A percentile compares a stretch with the other conserved stretches of the same genome.
These are phyloP conservation scores for Fonticula alba DNA, from an alignment of 78 protist species.

Conservation along the genomic window DNA sequence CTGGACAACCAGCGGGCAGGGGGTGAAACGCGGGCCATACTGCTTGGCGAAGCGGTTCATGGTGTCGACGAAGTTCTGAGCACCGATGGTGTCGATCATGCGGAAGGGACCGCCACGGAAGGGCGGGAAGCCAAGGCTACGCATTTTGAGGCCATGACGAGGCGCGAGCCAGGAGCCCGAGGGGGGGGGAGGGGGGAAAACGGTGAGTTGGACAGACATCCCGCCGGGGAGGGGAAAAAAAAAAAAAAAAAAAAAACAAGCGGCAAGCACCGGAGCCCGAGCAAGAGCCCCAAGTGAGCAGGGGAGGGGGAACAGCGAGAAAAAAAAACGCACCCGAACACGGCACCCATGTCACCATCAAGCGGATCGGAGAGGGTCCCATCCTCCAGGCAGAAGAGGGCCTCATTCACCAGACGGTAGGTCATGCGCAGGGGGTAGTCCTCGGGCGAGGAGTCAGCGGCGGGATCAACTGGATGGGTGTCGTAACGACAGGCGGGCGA, in stretches of 20 bases:
- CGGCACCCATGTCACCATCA: slow-evolving; percentile 22
- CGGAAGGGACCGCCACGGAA: slow-evolving; percentile 52
- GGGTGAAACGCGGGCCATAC: slow-evolving; percentile 38
- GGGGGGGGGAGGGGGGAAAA: too few species aligned
- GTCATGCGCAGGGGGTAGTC: too few species aligned
- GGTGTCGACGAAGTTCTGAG: slow-evolving; percentile 12
- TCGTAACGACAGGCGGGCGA: too few species aligned
- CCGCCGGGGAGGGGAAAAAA: too few species aligned
- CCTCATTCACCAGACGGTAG: slow-evolving; percentile 43
- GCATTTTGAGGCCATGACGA: too few species aligned
- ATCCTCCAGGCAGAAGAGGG: slow-evolving; percentile 35
- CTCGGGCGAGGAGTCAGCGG: neutral
- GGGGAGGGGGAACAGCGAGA: too few species aligned
- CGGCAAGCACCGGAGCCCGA: too few species aligned
- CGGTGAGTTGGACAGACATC: too few species aligned
- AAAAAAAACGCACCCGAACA: slow-evolving; percentile 19
- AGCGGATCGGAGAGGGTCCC: slow-evolving; percentile 6
- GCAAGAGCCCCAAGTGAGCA: too few species aligned
- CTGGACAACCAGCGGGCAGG: slow-evolving; percentile 27
- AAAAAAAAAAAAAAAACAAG: too few species aligned
- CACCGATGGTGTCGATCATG: slow-evolving; percentile 33
- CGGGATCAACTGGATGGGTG: too few species aligned
- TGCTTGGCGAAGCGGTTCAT: slow-evolving; percentile 3
- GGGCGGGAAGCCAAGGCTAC: slow-evolving; percentile 34
- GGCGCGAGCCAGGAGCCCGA: too few species aligned